phyloP scores from a whole-genome alignment of 106 monocot species.

The Triglochin maritima region DNA sequence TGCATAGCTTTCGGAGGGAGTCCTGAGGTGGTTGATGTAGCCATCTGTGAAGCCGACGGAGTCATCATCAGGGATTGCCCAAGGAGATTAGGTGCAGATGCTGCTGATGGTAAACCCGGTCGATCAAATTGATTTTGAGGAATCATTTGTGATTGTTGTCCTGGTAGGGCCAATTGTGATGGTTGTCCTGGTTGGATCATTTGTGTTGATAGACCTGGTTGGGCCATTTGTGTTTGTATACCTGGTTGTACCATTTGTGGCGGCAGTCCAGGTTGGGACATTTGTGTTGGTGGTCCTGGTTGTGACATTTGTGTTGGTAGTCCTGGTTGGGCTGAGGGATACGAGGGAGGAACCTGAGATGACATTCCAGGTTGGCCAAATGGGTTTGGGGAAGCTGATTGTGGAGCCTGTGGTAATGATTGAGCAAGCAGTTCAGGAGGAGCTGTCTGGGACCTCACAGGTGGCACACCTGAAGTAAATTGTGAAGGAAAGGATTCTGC shows the following conservation, averaged over 20 bases:
- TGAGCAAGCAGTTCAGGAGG: constrained; percentile 5
- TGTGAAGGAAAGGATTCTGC: constrained; percentile 13
- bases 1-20: constrained; percentile 25
- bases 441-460: constrained; percentile 25
- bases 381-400: not conserved
- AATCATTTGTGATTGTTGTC: constrained; percentile 12
- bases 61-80: not conserved
- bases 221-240: not conserved
- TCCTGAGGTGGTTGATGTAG: constrained; percentile 1
- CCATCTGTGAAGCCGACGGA: constrained; percentile 11
- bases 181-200: not conserved
- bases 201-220: not conserved
- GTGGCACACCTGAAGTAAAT: constrained; percentile 8
- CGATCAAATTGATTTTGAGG: not conserved
- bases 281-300: not conserved
- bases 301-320: not conserved
- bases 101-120: constrained; percentile 2
- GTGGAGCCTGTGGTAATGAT: not conserved
- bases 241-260: no score
- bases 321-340: not conserved
- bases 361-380: not conserved
- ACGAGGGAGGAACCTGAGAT: not conserved
- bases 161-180: constrained; percentile 9
- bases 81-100: constrained; percentile 12
- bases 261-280: not conserved